Evolutionary conservation across 1,139 yeast species (phyloP).

Genomic region (Pichia sp.): DNA sequence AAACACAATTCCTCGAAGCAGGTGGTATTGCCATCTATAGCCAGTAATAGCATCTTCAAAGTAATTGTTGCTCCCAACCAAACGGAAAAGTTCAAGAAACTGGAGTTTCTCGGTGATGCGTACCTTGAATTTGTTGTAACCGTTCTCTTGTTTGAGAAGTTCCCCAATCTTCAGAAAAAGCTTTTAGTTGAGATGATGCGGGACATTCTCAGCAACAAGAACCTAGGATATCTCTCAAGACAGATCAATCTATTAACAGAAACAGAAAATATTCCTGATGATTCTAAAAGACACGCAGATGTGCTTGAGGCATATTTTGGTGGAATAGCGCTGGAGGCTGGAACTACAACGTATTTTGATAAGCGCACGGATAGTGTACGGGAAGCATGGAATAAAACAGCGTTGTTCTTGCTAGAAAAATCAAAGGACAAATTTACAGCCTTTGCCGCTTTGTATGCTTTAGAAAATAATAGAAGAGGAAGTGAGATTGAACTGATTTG

Average conservation of each 20-base stretch:
- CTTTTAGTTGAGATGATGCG: neutral
- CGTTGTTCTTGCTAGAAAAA: neutral
- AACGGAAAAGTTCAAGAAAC: constrained; percentile 1
- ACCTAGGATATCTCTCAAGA: neutral
- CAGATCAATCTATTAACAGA: neutral
- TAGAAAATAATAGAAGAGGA: neutral
- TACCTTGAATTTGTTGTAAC: constrained; percentile 6
- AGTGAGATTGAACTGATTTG: neutral
- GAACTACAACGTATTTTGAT: neutral
- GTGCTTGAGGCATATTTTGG: constrained; percentile 9
- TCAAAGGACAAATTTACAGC: neutral
- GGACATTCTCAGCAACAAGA: neutral
- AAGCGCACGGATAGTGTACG: neutral
- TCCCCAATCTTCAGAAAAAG: neutral
- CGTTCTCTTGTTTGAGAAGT: neutral
- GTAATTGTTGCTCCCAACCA: neutral
- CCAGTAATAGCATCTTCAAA: neutral
- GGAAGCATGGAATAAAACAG: neutral
- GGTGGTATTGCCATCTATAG: neutral
- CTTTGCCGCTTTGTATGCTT: neutral
- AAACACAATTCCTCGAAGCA: neutral
- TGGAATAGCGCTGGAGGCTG: constrained; percentile 1
- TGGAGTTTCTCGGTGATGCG: constrained; percentile 9
- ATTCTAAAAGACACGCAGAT: constrained; percentile 2
- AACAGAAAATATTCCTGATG: neutral